These are phyloP conservation scores for Penicillium samsonianum DNA, from an alignment of 495 filamentous ascomycete species.

Conservation along the genomic window DNA sequence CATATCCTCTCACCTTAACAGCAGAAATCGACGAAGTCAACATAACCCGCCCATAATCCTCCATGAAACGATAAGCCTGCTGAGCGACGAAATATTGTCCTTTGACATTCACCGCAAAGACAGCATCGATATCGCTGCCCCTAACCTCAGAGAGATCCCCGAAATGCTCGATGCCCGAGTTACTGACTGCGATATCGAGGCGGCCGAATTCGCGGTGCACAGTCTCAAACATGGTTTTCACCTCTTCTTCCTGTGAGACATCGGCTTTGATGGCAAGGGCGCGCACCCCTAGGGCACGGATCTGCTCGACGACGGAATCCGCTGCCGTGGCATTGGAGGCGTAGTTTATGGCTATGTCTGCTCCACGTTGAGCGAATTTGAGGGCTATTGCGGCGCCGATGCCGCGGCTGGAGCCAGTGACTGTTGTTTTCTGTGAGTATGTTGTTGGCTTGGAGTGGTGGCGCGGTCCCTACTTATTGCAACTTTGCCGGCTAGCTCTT, in stretches of 20 bases:
- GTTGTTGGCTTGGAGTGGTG: background rate
- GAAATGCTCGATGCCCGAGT: conserved; percentile 57
- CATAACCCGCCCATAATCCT: conserved; percentile 39
- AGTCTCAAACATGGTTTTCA: conserved; percentile 45
- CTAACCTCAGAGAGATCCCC: conserved; percentile 47
- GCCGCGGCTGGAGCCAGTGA: conserved; percentile 42
- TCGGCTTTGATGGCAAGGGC: conserved; percentile 55
- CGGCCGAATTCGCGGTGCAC: conserved; percentile 42
- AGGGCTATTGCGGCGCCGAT: conserved; percentile 43
- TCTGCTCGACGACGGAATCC: conserved; percentile 47
- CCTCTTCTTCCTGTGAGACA: conserved; percentile 48
- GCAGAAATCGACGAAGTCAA: conserved; percentile 38
- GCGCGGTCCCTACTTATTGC: conserved; percentile 19
- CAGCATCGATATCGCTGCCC: conserved; percentile 54
- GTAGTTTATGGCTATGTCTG: conserved; percentile 44
- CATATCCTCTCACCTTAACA: conserved; percentile 19
- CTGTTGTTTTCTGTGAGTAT: conserved; percentile 10
- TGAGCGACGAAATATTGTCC: conserved; percentile 67
- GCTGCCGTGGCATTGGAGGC: conserved; percentile 35
- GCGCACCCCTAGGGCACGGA: conserved; percentile 43
- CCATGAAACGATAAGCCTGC: conserved; percentile 63
- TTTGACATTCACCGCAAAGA: conserved; percentile 57
- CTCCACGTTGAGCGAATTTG: conserved; percentile 46
- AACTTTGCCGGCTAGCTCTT: conserved; percentile 32
- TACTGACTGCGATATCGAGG: conserved; percentile 51